Percentiles rank a stretch among this genome's conserved stretches.
Conservation (phyloP, 495 filamentous ascomycete genomes). For the Penicillium chermesinum region DNA sequence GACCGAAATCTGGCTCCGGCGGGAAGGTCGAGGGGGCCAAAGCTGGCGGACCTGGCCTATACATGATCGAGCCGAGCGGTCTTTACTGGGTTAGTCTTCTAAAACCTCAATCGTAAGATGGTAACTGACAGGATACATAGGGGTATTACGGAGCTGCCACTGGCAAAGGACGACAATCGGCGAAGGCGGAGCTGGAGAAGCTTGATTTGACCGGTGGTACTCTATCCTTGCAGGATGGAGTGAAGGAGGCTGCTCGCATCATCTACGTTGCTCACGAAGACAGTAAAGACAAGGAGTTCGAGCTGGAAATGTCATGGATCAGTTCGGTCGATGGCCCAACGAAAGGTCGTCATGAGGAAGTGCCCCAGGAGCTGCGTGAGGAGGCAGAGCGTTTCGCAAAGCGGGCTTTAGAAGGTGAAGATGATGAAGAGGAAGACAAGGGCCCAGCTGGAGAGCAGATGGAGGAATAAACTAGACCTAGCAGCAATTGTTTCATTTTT, state of each 20-base stretch:
- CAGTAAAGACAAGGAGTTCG: constrained; percentile 97
- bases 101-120: neutral
- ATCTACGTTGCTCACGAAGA: constrained; percentile 97
- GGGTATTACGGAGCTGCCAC: constrained; percentile 98
- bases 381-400: constrained; percentile 89
- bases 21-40: constrained; percentile 70
- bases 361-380: constrained; percentile 80
- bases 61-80: constrained; percentile 98
- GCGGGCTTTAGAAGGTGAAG: constrained; percentile 61
- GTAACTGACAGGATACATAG: constrained; percentile 32
- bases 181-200: constrained; percentile 97
- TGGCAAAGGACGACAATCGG: constrained; percentile 90
- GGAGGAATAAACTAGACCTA: constrained; percentile 57
- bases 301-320: constrained; percentile 98
- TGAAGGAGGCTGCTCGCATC: constrained; percentile 94
- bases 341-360: constrained; percentile 83
- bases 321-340: constrained; percentile 77
- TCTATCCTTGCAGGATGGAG: constrained; percentile 76
- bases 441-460: constrained; percentile 52
- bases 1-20: constrained; percentile 70
- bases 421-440: constrained; percentile 67
- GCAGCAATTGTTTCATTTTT: constrained; percentile 14
- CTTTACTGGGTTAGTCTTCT: constrained; percentile 71
- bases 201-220: constrained; percentile 73
- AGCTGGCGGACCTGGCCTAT: constrained; percentile 83